These are phyloP conservation scores for Leccinum fuscescens DNA, from an alignment of 1,284 basidiomycete species.

Conservation along the genomic window DNA sequence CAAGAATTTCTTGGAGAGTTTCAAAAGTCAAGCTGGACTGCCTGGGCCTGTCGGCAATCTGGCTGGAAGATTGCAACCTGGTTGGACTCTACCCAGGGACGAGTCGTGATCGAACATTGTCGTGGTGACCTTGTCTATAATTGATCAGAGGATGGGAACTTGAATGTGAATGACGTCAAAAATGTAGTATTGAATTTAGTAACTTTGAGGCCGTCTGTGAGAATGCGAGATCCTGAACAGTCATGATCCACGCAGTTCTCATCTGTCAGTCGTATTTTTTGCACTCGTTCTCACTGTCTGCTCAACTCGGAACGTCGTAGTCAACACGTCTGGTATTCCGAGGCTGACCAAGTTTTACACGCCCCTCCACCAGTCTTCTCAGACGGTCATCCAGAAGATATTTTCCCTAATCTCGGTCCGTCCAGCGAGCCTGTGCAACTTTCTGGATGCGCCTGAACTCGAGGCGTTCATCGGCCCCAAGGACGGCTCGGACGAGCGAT, in stretches of 20 bases:
- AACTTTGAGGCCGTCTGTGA: neutral
- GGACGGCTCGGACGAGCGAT: conserved; percentile 54
- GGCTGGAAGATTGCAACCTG: conserved; percentile 75
- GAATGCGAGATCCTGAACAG: conserved; percentile 4
- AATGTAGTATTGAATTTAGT: neutral
- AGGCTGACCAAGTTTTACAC: conserved; percentile 97
- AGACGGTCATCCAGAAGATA: conserved; percentile 78
- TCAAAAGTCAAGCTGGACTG: conserved; percentile 82
- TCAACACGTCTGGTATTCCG: conserved; percentile 87
- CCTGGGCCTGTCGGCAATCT: conserved; percentile 89
- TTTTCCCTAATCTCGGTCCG: conserved; percentile 80
- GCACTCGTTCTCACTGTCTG: conserved; percentile 44
- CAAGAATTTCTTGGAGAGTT: conserved; percentile 94
- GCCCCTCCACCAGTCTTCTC: conserved; percentile 71
- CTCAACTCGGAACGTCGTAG: conserved; percentile 40
- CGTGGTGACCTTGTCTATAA: neutral
- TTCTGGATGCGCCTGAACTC: conserved; percentile 88
- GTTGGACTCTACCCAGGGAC: conserved; percentile 71
- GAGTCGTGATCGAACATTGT: conserved; percentile 28
- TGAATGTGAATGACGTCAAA: neutral
- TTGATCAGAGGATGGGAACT: neutral
- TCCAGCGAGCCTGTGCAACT: conserved; percentile 82
- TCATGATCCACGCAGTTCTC: conserved; percentile 87
- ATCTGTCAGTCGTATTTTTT: conserved; percentile 51
- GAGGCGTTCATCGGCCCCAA: conserved; percentile 69